These are phyloP conservation scores for Dioszegia aurantiaca DNA, from an alignment of 768 basidiomycete species.

Conservation along the genomic window DNA sequence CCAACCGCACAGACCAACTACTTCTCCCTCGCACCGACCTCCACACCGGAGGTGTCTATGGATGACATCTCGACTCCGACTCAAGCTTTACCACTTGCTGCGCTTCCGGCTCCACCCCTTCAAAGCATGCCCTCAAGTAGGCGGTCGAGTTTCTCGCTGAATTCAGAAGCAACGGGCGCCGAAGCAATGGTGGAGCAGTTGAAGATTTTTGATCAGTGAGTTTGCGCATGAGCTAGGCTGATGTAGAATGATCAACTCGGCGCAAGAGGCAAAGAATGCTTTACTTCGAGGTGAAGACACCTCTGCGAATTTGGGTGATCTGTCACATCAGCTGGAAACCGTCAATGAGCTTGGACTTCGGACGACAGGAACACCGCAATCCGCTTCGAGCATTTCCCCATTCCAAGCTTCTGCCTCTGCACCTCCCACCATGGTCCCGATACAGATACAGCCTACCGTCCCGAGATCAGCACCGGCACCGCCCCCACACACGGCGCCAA, in stretches of 20 bases:
- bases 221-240: conserved; percentile 8
- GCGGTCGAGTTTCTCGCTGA: conserved; percentile 13
- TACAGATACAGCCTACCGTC: not conserved
- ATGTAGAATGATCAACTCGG: conserved; percentile 42
- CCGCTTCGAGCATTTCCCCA: conserved; percentile 30
- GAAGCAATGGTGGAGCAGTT: conserved; percentile 47
- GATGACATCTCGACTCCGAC: conserved; percentile 38
- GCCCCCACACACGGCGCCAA: not conserved
- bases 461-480: not conserved
- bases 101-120: conserved; percentile 4
- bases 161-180: conserved; percentile 19
- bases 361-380: conserved; percentile 31
- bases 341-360: conserved; percentile 41
- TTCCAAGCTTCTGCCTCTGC: conserved; percentile 16
- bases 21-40: conserved; percentile 1
- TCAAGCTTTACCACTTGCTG: conserved; percentile 10
- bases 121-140: conserved; percentile 11
- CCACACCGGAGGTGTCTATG: conserved; percentile 32
- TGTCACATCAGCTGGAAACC: conserved; percentile 45
- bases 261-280: conserved; percentile 43
- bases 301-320: conserved; percentile 44
- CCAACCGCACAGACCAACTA: conserved; percentile 15
- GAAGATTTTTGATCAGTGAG: conserved; percentile 45
- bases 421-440: not conserved
- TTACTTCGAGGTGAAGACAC: conserved; percentile 42